Evolutionary conservation across 2,329 filamentous ascomycete species (phyloP), one percentile per base, ranked within the genome.

Genomic region (Sarocladiaceae sp.): DNA sequence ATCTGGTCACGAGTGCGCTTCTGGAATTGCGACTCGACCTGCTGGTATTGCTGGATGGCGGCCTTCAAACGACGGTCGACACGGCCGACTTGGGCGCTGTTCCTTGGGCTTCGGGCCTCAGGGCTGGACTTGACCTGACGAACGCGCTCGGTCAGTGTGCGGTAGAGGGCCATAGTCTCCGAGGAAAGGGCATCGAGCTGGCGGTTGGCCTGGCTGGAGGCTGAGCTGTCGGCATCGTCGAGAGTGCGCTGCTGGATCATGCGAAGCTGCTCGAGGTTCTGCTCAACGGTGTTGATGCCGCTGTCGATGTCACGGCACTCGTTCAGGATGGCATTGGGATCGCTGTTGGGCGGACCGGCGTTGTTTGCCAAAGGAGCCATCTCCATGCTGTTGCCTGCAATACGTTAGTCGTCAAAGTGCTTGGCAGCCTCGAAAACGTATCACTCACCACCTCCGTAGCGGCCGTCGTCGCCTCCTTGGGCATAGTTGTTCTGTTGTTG

Each of bases 161-260:
- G 86, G 76, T 96, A 96, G 52, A 85, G 77, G 50, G 81, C 82
- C 84, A 96, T 95, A 59, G 92, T 93, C 58, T 93, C 86, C 40
- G 85, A 78, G 58, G 84, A 87, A 53, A 92, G 77, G 53, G 75
- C 73, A 57, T 95, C 88, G 58, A 97, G 82, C 62, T 88, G 80
- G 56, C 80, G 80, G 60, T 83, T 82, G 40, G 80, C 80, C 55
- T 81, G 77, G 62, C 84, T 87, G 51, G 83, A 81, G 48, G 79
- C 74, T 37, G 82, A 83, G 60, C 84, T 85, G 64, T 92, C 88
- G 55, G 87, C 83, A 61, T 90, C 88, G 62, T 84, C 82, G 57
- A 96, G 82, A 29, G 85, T 82, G 56, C 83, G 79, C 64, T 82
- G 80, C 66, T 93, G 88, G 33, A 90, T 76, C 66, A 78, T 79